Base-by-base conservation (phyloP, 2,329 filamentous ascomycete species). In the Microcyclospora tardicrescens region DNA sequence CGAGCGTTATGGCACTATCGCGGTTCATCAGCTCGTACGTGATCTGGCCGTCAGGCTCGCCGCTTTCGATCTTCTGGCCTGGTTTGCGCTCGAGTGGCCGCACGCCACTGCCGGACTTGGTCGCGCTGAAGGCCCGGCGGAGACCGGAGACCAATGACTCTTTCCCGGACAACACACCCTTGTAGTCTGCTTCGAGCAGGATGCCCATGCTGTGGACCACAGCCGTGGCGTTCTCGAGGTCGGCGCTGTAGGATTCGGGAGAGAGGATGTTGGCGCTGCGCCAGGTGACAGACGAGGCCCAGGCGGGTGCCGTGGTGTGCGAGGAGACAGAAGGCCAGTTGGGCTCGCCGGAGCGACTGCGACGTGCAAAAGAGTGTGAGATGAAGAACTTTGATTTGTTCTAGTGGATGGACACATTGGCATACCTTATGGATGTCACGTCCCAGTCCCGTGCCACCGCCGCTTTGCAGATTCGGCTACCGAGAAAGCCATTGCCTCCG, bases 11-110 rank as follows among this genome's bases (percentile, higher is more conserved):
- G 35, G 89, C 89, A 65, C 72, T 72, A 64, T 96, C 89, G 41
- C 91, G 75, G 65, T 98, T 98, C 85, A 98, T 95, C 43, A 86
- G 71, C 66, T 96, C 91, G 66, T 98, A 98, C 13, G 89, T 95
- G 53, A 94, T 69, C 62, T 91, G 82, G 16, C 79, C 78, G 50
- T 78, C 77, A 34, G 67, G 72, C 59, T 83, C 78, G 37, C 77
- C 69, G 1, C 79, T 72, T 48, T 72, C 69, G 48, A 87, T 70
- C 43, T 73, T 69, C 44, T 65, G 60, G 44, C 74, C 72, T 35
- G 71, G 75, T 32, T 68, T 60, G 38, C 72, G 69, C 43, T 79
- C 72, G 13, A 93, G 67, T 2, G 84, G 84, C 58, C 93, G 83
- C 27, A 44, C 44, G 53, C 65, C 71, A 38, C 75, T 75, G 40